Conservation (phyloP, 2,329 filamentous ascomycete genomes). For the Drechslera avenae region DNA sequence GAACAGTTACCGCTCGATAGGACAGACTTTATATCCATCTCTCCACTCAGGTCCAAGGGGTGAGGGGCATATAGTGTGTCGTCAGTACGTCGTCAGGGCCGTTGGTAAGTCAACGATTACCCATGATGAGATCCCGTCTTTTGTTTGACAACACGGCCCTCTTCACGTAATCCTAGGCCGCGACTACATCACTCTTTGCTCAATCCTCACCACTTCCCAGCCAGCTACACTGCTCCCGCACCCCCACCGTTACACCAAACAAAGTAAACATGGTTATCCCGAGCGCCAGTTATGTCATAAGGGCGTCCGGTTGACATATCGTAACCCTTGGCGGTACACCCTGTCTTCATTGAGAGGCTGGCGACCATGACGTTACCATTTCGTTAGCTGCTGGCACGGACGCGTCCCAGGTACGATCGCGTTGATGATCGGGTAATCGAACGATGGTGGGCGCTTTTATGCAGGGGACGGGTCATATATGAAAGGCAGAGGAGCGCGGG, state of each 20-base stretch:
- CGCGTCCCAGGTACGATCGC: background rate
- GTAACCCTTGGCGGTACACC: no score
- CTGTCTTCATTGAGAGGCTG: background rate
- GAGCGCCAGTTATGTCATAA: no score
- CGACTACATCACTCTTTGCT: background rate
- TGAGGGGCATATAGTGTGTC: background rate
- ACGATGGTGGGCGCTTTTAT: background rate
- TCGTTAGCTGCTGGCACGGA: slow-evolving; percentile 4
- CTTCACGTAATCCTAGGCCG: background rate
- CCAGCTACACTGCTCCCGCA: background rate
- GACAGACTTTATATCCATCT: no score
- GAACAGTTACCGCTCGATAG: no score
- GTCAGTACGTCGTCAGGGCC: slow-evolving; percentile 1
- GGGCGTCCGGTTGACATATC: no score
- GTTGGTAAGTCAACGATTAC: background rate
- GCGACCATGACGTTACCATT: slow-evolving; percentile 2
- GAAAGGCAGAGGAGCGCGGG: no score
- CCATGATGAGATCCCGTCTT: background rate
- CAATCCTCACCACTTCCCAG: background rate
- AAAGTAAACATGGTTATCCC: no score
- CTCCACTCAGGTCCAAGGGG: no score
- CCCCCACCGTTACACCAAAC: no score
- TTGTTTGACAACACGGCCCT: background rate
- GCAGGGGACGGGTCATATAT: no score
- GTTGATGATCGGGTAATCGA: background rate